These are phyloP conservation scores for Rubus idaeus DNA, from an alignment of 306 rosid species.

Conservation along the genomic window DNA sequence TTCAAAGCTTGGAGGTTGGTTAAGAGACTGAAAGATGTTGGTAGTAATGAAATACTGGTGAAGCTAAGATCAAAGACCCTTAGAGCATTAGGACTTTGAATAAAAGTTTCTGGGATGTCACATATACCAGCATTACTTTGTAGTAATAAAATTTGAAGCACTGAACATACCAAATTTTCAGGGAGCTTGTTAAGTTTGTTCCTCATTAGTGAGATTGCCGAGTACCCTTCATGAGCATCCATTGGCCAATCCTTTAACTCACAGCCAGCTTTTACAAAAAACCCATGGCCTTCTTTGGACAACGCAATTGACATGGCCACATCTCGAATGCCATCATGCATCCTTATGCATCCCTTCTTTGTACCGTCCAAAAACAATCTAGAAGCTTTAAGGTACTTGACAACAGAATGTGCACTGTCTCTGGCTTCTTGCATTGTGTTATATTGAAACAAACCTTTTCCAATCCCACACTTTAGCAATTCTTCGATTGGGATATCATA, in stretches of 20 bases:
- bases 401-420: neutral
- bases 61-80: conserved; percentile 1
- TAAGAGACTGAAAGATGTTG: neutral
- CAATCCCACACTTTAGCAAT: conserved; percentile 15
- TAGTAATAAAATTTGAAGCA: conserved; percentile 13
- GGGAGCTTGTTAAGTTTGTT: conserved; percentile 12
- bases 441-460: conserved; percentile 8
- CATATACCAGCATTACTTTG: conserved; percentile 4
- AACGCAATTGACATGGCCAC: conserved; percentile 24
- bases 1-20: conserved; percentile 1
- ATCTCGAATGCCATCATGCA: conserved; percentile 32
- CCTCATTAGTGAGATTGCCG: conserved; percentile 11
- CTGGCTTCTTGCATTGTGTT: conserved; percentile 9
- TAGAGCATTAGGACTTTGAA: neutral
- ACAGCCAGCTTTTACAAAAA: conserved; percentile 3
- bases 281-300: neutral
- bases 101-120: neutral
- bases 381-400: conserved; percentile 14
- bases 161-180: neutral
- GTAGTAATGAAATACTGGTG: neutral
- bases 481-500: conserved; percentile 4
- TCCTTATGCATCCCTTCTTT: neutral
- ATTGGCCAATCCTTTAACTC: conserved; percentile 7
- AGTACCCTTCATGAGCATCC: neutral
- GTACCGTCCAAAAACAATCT: conserved; percentile 12